Base-by-base conservation (phyloP, 1,284 basidiomycete species). In the Clitocybe nebularis region DNA sequence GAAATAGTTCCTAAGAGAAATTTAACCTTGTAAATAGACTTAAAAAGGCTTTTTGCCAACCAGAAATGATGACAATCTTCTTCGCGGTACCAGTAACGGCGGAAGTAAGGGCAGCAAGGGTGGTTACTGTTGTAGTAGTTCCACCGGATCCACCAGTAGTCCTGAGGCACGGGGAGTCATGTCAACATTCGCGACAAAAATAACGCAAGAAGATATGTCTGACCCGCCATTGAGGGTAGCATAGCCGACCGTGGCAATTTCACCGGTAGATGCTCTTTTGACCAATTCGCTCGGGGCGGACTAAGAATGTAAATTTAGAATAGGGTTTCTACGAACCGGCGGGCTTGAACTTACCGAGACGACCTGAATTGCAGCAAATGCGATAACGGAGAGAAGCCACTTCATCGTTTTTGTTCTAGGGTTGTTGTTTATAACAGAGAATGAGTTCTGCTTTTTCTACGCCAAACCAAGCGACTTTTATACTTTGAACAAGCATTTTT, bases 11-110 rank as follows among this genome's bases (percentile, higher is more conserved):
- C 70, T 66, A 44, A 9, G n/a, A 20, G 19, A 22, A 34, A 16
- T 41, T 41, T 4, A 30, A 36, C 22, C n/a, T 22, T 26, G 14
- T 24, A 19, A 17, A 6, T 29, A 20, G 22, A 20, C 19, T 8
- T 21, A 5, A 22, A 26, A 23, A 28, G 11, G 21, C 38, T 11
- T 6, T 19, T 17, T 9, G 44, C 51, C 16, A 37, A 62, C 71
- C 69, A 28, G 61, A 63, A 44, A 75, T 64, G 42, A 73, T 60
- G 43, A 75, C 71, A 41, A 74, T 63, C 55, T 72, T 74, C 45
- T 68, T 65, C 13, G 60, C 57, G 49, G 54, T 54, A 13, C 72
- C 70, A 11, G 60, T 41, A 7, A 74, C 68, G 30, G 72, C 73
- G 16, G 61, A 44, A 11, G 67, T 72, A 11, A 75, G 57, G 1